Percentiles rank a stretch among this genome's conserved stretches.
phyloP scores from a whole-genome alignment of 805 yeast genomes.

The Saccharomycopsis olivae region DNA sequence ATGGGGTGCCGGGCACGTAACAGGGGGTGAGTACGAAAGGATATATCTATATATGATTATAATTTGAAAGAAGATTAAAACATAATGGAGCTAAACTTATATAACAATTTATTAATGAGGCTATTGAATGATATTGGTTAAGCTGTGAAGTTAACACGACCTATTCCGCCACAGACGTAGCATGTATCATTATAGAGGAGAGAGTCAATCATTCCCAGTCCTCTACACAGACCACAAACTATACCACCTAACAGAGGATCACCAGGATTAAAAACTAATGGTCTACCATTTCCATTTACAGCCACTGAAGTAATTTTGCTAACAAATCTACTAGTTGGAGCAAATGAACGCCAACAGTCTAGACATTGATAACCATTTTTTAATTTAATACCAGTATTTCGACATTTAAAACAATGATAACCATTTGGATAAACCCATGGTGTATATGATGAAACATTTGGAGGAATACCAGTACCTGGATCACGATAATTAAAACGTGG shows the following conservation, averaged over 20 bases:
- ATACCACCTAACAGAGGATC: slow-evolving; percentile 71
- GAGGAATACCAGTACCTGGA: no score
- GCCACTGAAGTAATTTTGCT: slow-evolving; percentile 16
- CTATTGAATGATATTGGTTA: no score
- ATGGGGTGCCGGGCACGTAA: no score
- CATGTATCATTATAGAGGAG: slow-evolving; percentile 55
- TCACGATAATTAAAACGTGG: no score
- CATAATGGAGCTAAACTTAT: no score
- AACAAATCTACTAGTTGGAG: slow-evolving; percentile 27
- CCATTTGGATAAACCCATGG: slow-evolving; percentile 62
- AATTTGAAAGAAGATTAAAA: no score
- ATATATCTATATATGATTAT: no score
- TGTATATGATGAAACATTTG: slow-evolving; percentile 20
- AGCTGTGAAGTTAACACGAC: no score
- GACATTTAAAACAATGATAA: slow-evolving; percentile 56
- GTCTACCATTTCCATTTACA: slow-evolving; percentile 8
- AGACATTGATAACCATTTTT: slow-evolving; percentile 59
- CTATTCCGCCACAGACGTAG: slow-evolving; percentile 56
- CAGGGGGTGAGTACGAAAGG: no score
- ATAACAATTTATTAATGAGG: no score
- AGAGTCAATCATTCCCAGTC: slow-evolving; percentile 45
- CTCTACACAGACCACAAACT: slow-evolving; percentile 63
- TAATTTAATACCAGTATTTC: slow-evolving; percentile 55
- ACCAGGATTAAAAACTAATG: slow-evolving; percentile 49
- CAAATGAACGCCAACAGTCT: slow-evolving; percentile 59